A percentile compares a stretch with the other conserved stretches of the same genome.
Conservation (phyloP, 495 filamentous ascomycete genomes). For the Xanthoparmelia taractica region DNA sequence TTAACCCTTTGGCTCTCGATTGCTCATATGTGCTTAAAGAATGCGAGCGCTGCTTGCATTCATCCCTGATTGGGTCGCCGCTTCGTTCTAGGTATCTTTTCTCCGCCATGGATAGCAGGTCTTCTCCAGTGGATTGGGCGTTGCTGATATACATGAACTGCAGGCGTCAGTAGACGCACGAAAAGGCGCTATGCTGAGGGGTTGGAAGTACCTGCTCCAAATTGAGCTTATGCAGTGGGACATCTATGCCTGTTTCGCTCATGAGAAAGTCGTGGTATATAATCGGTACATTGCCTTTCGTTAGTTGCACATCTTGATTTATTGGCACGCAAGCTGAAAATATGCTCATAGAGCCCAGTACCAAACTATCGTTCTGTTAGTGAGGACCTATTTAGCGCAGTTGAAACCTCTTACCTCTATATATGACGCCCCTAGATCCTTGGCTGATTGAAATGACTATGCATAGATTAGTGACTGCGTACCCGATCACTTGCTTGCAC, state of each 20-base stretch:
- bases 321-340: slow-evolving; percentile 1
- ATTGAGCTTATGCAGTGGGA: slow-evolving; percentile 28
- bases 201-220: slow-evolving; percentile 32
- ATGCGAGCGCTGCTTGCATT: not conserved
- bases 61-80: not conserved
- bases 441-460: not conserved
- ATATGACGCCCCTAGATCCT: not conserved
- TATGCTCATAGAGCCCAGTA: not conserved
- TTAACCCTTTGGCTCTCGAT: slow-evolving; percentile 17
- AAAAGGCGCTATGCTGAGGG: not conserved
- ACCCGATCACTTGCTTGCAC: not conserved
- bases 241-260: slow-evolving; percentile 32
- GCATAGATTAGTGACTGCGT: not conserved
- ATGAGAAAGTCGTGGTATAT: slow-evolving; percentile 36
- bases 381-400: too few relatives aligned
- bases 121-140: not conserved
- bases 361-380: not conserved
- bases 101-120: not conserved
- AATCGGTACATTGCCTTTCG: slow-evolving; percentile 30
- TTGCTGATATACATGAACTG: not conserved
- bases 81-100: not conserved
- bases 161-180: not conserved
- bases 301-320: slow-evolving; percentile 32
- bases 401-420: not conserved
- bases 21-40: slow-evolving; percentile 18